Conservation (phyloP, 345 rosid genomes). For the Reutealis trisperma region DNA sequence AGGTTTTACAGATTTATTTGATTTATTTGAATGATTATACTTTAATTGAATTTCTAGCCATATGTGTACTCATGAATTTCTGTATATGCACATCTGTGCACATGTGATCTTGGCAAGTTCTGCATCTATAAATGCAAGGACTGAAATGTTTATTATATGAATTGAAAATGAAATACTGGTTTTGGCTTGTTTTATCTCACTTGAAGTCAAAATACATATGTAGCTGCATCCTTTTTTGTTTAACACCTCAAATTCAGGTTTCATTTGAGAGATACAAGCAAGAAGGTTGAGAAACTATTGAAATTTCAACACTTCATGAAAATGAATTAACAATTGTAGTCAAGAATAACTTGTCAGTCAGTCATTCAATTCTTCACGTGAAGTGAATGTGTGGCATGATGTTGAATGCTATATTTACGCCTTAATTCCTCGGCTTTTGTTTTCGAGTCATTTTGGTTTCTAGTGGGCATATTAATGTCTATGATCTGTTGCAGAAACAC, state of each 20-base stretch:
- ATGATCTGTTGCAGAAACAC: not conserved
- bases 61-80: not conserved
- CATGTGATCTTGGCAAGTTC: not conserved
- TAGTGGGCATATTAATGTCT: not conserved
- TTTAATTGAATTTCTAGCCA: not conserved
- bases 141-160: not conserved
- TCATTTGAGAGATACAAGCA: not conserved
- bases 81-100: not conserved
- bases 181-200: not conserved
- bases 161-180: not conserved
- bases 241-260: not conserved
- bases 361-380: not conserved
- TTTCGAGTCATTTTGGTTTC: not conserved
- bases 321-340: not conserved
- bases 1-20: not conserved
- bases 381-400: not conserved
- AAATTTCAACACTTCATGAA: not conserved
- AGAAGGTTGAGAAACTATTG: not conserved
- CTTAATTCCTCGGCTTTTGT: not conserved
- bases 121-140: not conserved
- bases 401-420: not conserved
- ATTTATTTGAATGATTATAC: not conserved
- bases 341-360: not conserved
- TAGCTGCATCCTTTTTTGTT: not conserved
- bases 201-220: no score